Evolutionary conservation across 768 basidiomycete genomes (phyloP), one percentile per base, ranked within the genome.

Genomic region (Suillus decipiens): DNA sequence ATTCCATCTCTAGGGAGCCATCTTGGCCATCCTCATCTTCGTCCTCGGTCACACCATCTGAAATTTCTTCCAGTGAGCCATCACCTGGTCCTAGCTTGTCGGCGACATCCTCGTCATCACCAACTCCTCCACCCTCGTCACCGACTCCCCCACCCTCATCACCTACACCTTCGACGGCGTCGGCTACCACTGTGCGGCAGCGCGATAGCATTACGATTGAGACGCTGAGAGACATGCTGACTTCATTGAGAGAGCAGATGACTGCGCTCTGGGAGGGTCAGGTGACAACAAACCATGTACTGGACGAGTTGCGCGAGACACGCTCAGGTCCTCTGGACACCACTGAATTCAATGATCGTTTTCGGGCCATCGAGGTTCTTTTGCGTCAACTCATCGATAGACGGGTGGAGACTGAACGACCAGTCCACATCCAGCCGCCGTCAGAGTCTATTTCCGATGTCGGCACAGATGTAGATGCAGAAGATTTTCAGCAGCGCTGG

Each of bases 191-290:
- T 1, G 80, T 72, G 5, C 71, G 80, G 51, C 78, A 71, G 6
- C 54, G 54, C 22, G 75, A 76, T 24, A 70, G 75, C 14, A 64
- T 75, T 15, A 69, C 76, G 19, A 74, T 82, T 48, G 78, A 79
- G 24, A 78, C 81, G 39, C 74, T 91, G 45, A 80, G 82, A 17
- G 81, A 81, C 5, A 78, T 88, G 34, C 68, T 95, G 51, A 77
- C 82, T 17, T 81, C 78, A 14, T 79, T 95, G 50, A 80, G 86
- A 50, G 82, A 85, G 8, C 85, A 88, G 66, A 79, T 88, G 8
- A 77, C 79, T 11, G 84, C 81, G 10, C 72, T 96, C 24, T 79
- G 84, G 73, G 81, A 89, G 55, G 85, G 82, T 6, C 92, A 96
- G 73, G 68, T 73, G 0, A 77, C 82, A 0, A 83, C 89, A 8